Conservation (phyloP, 768 basidiomycete genomes). For the Tricholomella constricta region DNA sequence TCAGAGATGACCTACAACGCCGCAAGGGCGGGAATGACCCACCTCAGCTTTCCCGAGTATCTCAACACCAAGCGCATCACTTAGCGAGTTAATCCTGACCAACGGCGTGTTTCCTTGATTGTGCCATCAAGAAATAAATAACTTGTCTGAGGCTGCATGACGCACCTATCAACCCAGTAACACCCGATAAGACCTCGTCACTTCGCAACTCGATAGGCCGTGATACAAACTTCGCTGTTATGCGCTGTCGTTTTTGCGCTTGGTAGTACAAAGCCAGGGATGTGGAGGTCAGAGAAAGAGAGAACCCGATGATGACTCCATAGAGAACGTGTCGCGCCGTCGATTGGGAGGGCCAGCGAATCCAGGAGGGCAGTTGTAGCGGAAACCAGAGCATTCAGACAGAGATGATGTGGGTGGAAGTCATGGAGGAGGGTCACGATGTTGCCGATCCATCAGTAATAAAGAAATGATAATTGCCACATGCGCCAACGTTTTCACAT, state of each 20-base stretch:
- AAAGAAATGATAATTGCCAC: slow-evolving; percentile 3
- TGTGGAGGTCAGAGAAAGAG: slow-evolving; percentile 72
- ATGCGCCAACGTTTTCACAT: neutral
- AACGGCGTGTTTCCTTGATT: slow-evolving; percentile 88
- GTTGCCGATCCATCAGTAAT: slow-evolving; percentile 6
- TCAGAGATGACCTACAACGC: neutral
- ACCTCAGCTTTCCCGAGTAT: slow-evolving; percentile 97
- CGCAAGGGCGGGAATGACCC: slow-evolving; percentile 11
- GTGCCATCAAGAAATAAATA: neutral
- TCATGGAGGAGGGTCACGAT: slow-evolving; percentile 15
- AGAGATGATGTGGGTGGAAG: slow-evolving; percentile 4
- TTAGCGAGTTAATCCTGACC: slow-evolving; percentile 87
- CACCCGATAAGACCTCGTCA: slow-evolving; percentile 79
- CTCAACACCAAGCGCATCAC: slow-evolving; percentile 88
- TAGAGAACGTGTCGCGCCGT: slow-evolving; percentile 39
- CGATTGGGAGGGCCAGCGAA: slow-evolving; percentile 39
- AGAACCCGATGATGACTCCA: slow-evolving; percentile 69
- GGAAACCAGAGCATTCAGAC: slow-evolving; percentile 24
- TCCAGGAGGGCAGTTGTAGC: slow-evolving; percentile 30
- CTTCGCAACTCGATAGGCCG: slow-evolving; percentile 73
- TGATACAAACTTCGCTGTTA: slow-evolving; percentile 36
- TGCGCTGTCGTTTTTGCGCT: slow-evolving; percentile 48
- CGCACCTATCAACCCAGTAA: slow-evolving; percentile 84
- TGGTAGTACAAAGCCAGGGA: slow-evolving; percentile 59
- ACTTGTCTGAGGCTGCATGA: neutral